A percentile compares a stretch with the other conserved stretches of the same genome.
These are phyloP conservation scores for Stagonosporopsis rhizophila DNA, from an alignment of 2,329 filamentous ascomycete species.

Conservation along the genomic window DNA sequence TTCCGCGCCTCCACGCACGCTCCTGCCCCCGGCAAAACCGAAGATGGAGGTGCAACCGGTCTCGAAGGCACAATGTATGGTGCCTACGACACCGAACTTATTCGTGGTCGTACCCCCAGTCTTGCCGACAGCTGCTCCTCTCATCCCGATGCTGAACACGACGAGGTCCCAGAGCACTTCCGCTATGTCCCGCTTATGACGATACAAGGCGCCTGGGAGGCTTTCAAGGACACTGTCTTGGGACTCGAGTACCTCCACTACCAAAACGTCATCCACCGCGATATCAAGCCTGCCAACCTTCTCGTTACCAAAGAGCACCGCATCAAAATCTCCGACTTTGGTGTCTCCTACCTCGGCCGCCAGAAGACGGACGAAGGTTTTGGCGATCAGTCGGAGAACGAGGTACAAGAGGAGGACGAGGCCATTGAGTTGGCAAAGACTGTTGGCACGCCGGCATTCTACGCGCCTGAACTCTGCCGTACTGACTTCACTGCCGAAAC, in stretches of 20 bases:
- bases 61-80: constrained; percentile 82
- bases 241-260: constrained; percentile 85
- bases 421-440: constrained; percentile 97
- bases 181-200: constrained; percentile 95
- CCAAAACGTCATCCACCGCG: constrained; percentile 60
- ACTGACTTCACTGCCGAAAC: constrained; percentile 73
- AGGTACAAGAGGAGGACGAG: constrained; percentile 87
- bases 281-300: constrained; percentile 75
- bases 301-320: constrained; percentile 83
- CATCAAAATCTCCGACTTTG: constrained; percentile 98
- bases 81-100: constrained; percentile 66
- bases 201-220: constrained; percentile 77
- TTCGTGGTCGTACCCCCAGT: constrained; percentile 76
- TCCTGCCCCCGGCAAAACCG: constrained; percentile 17
- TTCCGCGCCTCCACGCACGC: constrained; percentile 37
- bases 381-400: constrained; percentile 77
- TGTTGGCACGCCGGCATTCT: constrained; percentile 96
- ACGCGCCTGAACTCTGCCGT: constrained; percentile 94
- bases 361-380: constrained; percentile 80
- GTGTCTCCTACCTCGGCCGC: constrained; percentile 94
- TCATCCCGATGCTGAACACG: constrained; percentile 49
- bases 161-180: constrained; percentile 82
- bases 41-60: constrained; percentile 52
- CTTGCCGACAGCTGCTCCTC: constrained; percentile 77
- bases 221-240: constrained; percentile 91